Evolutionary conservation across 208 protist species (phyloP), one percentile per base, ranked within the genome.

Genomic region (Leishmania braziliensis): DNA sequence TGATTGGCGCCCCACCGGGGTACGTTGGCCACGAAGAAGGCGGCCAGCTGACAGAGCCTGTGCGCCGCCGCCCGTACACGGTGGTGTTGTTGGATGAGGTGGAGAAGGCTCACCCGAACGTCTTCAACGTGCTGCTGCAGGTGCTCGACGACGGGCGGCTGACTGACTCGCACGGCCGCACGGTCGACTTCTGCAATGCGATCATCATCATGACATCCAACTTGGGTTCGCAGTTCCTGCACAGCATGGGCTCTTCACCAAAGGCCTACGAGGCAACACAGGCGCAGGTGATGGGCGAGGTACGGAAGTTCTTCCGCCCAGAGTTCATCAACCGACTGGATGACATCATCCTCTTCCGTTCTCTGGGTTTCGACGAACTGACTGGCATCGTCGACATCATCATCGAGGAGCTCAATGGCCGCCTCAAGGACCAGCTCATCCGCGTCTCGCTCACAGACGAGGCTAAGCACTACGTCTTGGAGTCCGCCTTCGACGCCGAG

Each of bases 81-180:
- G 98, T 99, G 26, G 92, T 99, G 16, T 91, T 99, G 5, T 99
- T 99, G 69, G 99, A 99, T 83, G 99, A 99, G 88, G 92, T 99
- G 53, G 99, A 99, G 89, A 99, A 99, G 94, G 99, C 99, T 14
- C 99, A 99, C 88, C 95, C 90, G 65, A 94, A 93, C 78, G 96
- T 99, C 16, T 96, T 95, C 75, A 99, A 99, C 83, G 91, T 99
- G 43, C 92, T 99, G 3, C 90, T 99, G 46, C 99, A 99, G 90
- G 94, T 99, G 18, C 92, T 99, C 0, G 99, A 99, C 81, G 99
- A 99, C 62, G 99, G 98, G 20, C 93, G 98, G 68, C 90, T 99
- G 18, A 99, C 99, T 6, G 99, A 99, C 91, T 93, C 92, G 71
- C 94, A 99, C 82, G 99, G 99, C 54, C 92, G 97, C 72, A 95